Evolutionary conservation across 441 rosid species (phyloP).

Genomic region (Eutrema salsugineum): DNA sequence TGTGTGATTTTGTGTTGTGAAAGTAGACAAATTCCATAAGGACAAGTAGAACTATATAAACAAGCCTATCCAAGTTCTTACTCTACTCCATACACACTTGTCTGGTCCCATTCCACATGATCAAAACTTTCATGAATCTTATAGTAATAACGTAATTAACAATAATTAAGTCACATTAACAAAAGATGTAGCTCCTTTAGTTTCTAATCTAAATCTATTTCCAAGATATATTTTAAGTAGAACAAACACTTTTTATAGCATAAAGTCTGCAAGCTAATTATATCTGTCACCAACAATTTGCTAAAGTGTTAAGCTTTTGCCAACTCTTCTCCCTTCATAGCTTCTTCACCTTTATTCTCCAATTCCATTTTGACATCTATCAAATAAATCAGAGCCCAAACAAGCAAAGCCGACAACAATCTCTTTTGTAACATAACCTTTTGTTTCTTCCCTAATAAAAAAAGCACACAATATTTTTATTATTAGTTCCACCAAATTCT

Average conservation of each 20-base stretch:
- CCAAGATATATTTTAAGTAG: background rate
- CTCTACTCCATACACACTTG: conserved; percentile 11
- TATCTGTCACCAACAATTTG: conserved; percentile 19
- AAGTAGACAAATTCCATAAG: conserved; percentile 40
- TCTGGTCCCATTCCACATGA: conserved; percentile 19
- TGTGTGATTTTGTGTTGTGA: conserved; percentile 1
- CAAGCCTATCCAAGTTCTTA: conserved; percentile 6
- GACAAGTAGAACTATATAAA: conserved; percentile 42
- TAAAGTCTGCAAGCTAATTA: conserved; percentile 25
- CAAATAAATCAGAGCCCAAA: conserved; percentile 12
- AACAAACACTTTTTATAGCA: background rate
- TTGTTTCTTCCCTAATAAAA: conserved; percentile 1
- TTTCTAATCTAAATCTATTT: background rate
- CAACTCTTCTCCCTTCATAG: conserved; percentile 23
- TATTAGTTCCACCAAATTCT: background rate
- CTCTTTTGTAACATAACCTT: conserved; percentile 29
- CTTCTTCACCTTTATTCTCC: conserved; percentile 27
- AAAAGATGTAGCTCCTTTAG: background rate
- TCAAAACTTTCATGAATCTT: background rate
- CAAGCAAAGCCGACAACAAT: conserved; percentile 36
- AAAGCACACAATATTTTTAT: conserved; percentile 5
- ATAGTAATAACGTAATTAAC: background rate
- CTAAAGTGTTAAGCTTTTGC: conserved; percentile 30
- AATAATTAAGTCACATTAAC: background rate
- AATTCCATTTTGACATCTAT: background rate